Evolutionary conservation across 108 stramenopile species (phyloP).

Genomic region (Schizochytrium sp.): DNA sequence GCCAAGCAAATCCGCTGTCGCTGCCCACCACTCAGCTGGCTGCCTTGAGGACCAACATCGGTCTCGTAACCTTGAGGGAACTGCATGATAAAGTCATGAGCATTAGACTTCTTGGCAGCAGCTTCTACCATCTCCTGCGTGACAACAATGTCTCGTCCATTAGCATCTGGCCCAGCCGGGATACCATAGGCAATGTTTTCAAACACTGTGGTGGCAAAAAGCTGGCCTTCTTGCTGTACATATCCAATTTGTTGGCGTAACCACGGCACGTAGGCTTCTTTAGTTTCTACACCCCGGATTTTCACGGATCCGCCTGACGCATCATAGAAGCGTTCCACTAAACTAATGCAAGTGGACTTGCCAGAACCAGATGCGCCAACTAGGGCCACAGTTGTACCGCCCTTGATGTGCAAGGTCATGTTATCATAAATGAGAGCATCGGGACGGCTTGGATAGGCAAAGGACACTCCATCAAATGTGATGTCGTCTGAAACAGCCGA

Average conservation of each 20-base stretch:
- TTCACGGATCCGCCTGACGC: conserved; percentile 64
- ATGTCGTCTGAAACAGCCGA: conserved; percentile 9
- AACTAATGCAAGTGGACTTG: conserved; percentile 80
- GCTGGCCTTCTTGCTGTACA: conserved; percentile 85
- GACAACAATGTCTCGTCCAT: conserved; percentile 17
- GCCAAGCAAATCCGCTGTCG: conserved; percentile 70
- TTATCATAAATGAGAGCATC: conserved; percentile 41
- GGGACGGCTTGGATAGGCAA: conserved; percentile 66
- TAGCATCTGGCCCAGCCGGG: conserved; percentile 23
- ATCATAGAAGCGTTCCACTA: conserved; percentile 77
- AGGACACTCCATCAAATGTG: conserved; percentile 61
- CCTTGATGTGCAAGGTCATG: conserved; percentile 42
- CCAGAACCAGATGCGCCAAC: conserved; percentile 76
- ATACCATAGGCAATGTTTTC: conserved; percentile 84
- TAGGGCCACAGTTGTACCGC: conserved; percentile 64
- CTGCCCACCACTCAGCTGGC: conserved; percentile 60
- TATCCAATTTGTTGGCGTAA: conserved; percentile 78
- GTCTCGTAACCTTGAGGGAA: conserved; percentile 83
- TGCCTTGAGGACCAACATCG: conserved; percentile 77
- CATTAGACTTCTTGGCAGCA: conserved; percentile 76
- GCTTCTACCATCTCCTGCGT: conserved; percentile 76
- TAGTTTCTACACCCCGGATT: conserved; percentile 66
- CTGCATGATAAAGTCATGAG: conserved; percentile 79
- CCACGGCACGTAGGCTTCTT: conserved; percentile 70
- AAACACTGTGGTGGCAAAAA: conserved; percentile 80